Percentiles rank a stretch among this genome's conserved stretches.
Conservation (phyloP, 148 eudicot genomes). For the Mesembryanthemum crystallinum region DNA sequence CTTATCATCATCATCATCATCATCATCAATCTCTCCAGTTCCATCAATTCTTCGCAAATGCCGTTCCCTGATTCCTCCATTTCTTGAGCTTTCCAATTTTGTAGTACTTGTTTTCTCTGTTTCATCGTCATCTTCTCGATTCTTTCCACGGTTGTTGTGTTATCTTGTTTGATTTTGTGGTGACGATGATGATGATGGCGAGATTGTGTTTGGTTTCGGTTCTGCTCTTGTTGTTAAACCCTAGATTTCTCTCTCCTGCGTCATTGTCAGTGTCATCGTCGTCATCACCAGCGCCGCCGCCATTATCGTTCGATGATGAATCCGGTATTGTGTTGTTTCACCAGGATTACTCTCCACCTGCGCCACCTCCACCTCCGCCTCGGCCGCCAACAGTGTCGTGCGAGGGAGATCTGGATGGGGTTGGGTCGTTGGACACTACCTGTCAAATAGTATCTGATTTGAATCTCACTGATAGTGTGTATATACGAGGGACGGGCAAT, state of each 20-base stretch:
- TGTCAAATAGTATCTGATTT: slow-evolving; percentile 70
- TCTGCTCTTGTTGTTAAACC: slow-evolving; percentile 18
- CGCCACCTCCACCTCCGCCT: slow-evolving; percentile 96
- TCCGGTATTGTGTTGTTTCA: slow-evolving; percentile 9
- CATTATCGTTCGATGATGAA: slow-evolving; percentile 7
- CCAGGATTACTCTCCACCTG: slow-evolving; percentile 75
- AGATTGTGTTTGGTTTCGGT: slow-evolving; percentile 2
- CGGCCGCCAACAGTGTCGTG: slow-evolving; percentile 83
- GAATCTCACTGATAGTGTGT: slow-evolving; percentile 65
- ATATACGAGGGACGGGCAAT: slow-evolving; percentile 81
- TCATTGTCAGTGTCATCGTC: background rate
- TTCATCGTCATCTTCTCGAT: too few species aligned
- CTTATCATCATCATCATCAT: too few species aligned
- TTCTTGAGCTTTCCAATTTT: too few species aligned
- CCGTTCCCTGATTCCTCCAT: too few species aligned
- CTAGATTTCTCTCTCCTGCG: slow-evolving; percentile 5
- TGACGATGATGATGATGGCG: slow-evolving; percentile 4
- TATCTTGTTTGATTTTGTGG: too few species aligned
- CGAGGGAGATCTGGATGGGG: slow-evolving; percentile 75
- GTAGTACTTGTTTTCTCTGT: too few species aligned
- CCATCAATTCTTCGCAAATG: too few species aligned
- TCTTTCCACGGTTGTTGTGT: background rate
- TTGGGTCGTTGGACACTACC: slow-evolving; percentile 77
- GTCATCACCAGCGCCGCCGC: background rate
- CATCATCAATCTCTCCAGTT: too few species aligned